Base-by-base conservation (phyloP, 768 basidiomycete species). In the Coprinopsis marcescibilis region DNA sequence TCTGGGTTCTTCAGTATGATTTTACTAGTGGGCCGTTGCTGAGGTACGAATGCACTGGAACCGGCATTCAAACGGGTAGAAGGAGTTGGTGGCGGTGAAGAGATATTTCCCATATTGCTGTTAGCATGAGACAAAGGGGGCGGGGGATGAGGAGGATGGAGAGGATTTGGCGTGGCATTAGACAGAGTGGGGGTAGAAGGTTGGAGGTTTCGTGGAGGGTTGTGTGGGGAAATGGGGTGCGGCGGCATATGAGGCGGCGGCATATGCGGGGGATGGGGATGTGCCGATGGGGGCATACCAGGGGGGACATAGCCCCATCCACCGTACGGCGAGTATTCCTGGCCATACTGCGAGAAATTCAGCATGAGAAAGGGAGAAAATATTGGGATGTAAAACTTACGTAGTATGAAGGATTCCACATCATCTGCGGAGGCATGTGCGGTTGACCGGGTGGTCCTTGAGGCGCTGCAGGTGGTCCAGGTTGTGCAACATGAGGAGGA, bases 61-160 rank as follows among this genome's bases (percentile, higher is more conserved):
- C 71, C 72, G 3, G 77, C 76, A 57, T 81, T 87, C 40, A 89
- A 70, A 11, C 76, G 71, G 6, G 80, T 68, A 1, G 80, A 75
- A 1, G 83, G 86, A 4, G 87, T 85, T 2, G 83, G 75, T 19
- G 81, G 81, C 2, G 85, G 81, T 3, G 83, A 83, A 0, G 83
- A 76, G 10, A 83, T 65, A 15, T 69, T 61, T 34, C 62, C 63
- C 20, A 76, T 67, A 50, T 66, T 74, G 43, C 67, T 70, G 6
- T 83, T 69, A 20, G 41, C 69, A 59, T 51, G 76, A 59, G 26
- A 73, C 63, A 54, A 71, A 63, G 30, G 75, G 66, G 75, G 76
- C 24, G 79, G 73, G 13, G 73, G 68, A 53, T 72, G 76, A 14
- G 71, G 66, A 11, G 70, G 66, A 55, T 77, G 76, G 4, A 59